Conservation (phyloP, 495 filamentous ascomycete species). For the Aspergillus saccharolyticus region DNA sequence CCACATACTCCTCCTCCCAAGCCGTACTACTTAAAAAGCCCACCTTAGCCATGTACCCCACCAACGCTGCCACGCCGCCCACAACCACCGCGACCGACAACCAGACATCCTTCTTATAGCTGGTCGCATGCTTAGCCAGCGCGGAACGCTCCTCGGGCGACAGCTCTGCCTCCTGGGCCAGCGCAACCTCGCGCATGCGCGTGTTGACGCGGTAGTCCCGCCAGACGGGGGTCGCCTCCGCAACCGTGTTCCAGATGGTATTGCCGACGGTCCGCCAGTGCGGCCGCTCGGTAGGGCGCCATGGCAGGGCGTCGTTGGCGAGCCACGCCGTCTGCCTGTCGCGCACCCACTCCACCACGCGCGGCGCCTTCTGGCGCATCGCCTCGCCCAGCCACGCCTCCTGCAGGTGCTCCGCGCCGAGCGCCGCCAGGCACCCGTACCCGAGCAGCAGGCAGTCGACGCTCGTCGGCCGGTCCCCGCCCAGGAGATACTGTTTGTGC, state of each 20-base stretch:
- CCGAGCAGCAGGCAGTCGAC: conserved; percentile 76
- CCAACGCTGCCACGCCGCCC: conserved; percentile 30
- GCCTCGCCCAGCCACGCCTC: conserved; percentile 64
- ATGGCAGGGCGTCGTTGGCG: conserved; percentile 33
- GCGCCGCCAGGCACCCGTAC: conserved; percentile 64
- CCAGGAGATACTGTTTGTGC: conserved; percentile 50
- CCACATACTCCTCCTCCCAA: conserved; percentile 16
- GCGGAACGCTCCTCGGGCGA: conserved; percentile 22
- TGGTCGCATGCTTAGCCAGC: conserved; percentile 24
- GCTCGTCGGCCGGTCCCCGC: conserved; percentile 45
- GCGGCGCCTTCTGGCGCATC: conserved; percentile 52
- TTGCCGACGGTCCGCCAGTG: conserved; percentile 30
- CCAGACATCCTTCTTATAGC: conserved; percentile 33
- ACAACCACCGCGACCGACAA: conserved; percentile 36
- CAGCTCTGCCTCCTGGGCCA: conserved; percentile 26
- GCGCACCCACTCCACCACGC: conserved; percentile 50
- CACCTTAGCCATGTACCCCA: conserved; percentile 39
- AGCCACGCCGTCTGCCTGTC: conserved; percentile 16
- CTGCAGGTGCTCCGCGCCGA: conserved; percentile 60
- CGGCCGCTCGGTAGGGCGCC: conserved; percentile 32
- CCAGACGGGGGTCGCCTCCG: conserved; percentile 38
- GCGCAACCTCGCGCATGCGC: conserved; percentile 28
- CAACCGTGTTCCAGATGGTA: conserved; percentile 35
- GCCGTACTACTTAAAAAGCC: conserved; percentile 22
- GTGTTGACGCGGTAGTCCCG: conserved; percentile 34